A percentile compares a stretch with the other conserved stretches of the same genome.
These are phyloP conservation scores for Curvularia spicifera DNA, from an alignment of 2,329 filamentous ascomycete species.

Conservation along the genomic window DNA sequence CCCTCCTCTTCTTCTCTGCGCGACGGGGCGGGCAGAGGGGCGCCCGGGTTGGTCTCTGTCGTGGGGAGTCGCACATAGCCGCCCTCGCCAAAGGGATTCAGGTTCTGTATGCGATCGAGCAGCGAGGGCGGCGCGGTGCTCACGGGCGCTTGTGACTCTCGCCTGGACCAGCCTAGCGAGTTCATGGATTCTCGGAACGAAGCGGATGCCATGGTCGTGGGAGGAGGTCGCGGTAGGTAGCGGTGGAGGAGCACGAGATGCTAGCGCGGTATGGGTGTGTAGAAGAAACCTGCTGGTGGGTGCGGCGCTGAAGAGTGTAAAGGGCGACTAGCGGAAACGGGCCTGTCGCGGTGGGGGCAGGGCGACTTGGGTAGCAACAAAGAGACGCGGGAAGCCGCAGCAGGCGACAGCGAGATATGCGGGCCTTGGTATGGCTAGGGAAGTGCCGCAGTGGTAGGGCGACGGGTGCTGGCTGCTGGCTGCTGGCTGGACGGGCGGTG, in stretches of 20 bases:
- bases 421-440: constrained; percentile 25
- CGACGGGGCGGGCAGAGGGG: constrained; percentile 82
- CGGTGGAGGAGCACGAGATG: constrained; percentile 29
- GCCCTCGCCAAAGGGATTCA: constrained; percentile 85
- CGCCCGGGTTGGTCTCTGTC: constrained; percentile 74
- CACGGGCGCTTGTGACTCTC: constrained; percentile 76
- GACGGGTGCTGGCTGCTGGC: too few species aligned
- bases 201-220: constrained; percentile 77
- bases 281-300: constrained; percentile 5
- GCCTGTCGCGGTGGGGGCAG: constrained; percentile 16
- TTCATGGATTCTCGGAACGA: constrained; percentile 95
- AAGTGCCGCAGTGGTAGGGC: constrained; percentile 23
- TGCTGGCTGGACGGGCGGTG: neutral
- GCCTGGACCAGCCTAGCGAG: constrained; percentile 91
- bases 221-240: constrained; percentile 5
- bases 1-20: constrained; percentile 93
- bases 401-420: constrained; percentile 45
- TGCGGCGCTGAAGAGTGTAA: constrained; percentile 16
- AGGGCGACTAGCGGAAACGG: constrained; percentile 14
- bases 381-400: constrained; percentile 40
- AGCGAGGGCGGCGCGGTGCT: constrained; percentile 77
- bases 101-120: constrained; percentile 77
- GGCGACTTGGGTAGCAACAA: constrained; percentile 10
- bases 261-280: constrained; percentile 20
- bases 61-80: constrained; percentile 93